These are phyloP conservation scores for Thelephora aurantiotincta DNA, from an alignment of 768 basidiomycete genomes.

Conservation along the genomic window DNA sequence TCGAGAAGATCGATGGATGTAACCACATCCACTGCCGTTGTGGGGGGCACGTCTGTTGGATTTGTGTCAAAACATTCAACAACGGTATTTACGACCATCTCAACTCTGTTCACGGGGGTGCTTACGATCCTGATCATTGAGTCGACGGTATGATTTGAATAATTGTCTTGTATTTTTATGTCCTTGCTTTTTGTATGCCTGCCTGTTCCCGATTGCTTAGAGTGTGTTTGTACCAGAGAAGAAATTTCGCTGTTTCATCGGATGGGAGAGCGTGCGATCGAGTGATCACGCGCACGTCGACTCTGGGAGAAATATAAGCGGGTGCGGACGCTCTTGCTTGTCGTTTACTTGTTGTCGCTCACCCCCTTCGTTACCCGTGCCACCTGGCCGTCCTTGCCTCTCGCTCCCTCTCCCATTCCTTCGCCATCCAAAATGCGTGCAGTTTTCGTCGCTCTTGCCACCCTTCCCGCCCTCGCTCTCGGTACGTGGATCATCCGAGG, in stretches of 20 bases:
- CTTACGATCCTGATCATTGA: slow-evolving; percentile 1
- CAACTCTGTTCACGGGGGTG: slow-evolving; percentile 8
- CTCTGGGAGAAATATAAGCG: too few species aligned
- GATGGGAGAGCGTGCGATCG: too few species aligned
- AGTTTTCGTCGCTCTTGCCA: slow-evolving; percentile 12
- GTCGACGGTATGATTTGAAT: too few species aligned
- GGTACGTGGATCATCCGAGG: slow-evolving; percentile 7
- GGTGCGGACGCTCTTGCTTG: too few species aligned
- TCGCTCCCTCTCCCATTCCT: slow-evolving; percentile 2
- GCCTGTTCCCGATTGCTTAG: too few species aligned
- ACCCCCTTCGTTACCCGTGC: too few species aligned
- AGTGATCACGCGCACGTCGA: too few species aligned
- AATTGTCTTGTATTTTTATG: too few species aligned
- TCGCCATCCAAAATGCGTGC: slow-evolving; percentile 15
- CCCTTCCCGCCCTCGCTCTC: slow-evolving; percentile 13
- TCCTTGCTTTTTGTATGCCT: too few species aligned
- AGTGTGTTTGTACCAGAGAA: too few species aligned
- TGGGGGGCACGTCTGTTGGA: neutral
- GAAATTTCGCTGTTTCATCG: too few species aligned
- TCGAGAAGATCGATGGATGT: slow-evolving; percentile 1
- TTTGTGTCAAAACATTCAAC: neutral
- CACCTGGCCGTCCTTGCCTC: neutral
- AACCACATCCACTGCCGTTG: neutral
- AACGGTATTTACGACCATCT: slow-evolving; percentile 10
- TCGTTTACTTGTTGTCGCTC: too few species aligned